phyloP scores from a whole-genome alignment of 306 rosid species.

The Glycine soja region DNA sequence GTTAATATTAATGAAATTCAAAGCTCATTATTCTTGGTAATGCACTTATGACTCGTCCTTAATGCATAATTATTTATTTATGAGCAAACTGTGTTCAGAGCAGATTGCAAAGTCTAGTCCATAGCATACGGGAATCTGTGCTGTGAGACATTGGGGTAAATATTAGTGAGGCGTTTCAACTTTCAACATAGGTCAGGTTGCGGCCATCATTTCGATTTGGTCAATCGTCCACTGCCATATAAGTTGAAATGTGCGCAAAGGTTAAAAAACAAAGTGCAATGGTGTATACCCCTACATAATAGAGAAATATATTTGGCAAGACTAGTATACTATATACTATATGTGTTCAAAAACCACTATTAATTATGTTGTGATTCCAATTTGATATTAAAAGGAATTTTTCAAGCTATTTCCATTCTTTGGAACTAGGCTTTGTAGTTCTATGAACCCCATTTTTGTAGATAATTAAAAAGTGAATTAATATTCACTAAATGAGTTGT shows the following conservation, averaged over 20 bases:
- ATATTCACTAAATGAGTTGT: too few relatives aligned
- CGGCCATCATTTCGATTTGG: conserved; percentile 47
- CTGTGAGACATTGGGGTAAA: conserved; percentile 40
- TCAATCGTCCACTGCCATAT: conserved; percentile 34
- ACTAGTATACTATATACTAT: too few relatives aligned
- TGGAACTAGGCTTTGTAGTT: neutral
- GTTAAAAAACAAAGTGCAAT: conserved; percentile 20
- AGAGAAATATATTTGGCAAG: too few relatives aligned
- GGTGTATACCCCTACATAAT: too few relatives aligned
- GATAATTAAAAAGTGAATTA: neutral
- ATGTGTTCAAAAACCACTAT: neutral
- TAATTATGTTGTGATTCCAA: neutral
- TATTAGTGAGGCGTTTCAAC: neutral
- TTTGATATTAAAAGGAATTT: neutral
- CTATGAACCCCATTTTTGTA: neutral
- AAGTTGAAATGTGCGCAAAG: conserved; percentile 27
- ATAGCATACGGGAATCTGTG: conserved; percentile 48
- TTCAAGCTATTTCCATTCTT: neutral
- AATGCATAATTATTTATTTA: neutral
- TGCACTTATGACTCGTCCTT: neutral
- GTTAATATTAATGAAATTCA: neutral
- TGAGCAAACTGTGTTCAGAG: conserved; percentile 11
- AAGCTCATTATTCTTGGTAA: neutral
- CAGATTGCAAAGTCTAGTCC: neutral
- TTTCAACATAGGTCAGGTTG: conserved; percentile 21